Conservation (phyloP, 495 filamentous ascomycete species). For the Xeromyces bisporus region DNA sequence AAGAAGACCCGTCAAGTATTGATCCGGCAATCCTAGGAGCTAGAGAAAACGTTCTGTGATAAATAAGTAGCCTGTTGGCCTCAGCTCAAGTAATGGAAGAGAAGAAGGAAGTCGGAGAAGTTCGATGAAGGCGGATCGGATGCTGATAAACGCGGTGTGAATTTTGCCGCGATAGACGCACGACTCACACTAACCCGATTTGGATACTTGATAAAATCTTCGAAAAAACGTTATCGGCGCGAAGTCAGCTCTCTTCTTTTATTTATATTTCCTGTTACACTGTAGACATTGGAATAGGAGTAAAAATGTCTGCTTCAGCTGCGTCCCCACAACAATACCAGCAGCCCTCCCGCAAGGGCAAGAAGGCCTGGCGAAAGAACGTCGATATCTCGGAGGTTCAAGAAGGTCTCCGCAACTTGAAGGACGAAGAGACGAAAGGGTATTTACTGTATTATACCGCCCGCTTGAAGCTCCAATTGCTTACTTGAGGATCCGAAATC, state of each 20-base stretch:
- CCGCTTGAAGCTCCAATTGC: neutral
- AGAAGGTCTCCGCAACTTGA: conserved; percentile 63
- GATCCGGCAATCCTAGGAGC: too few species aligned
- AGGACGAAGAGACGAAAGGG: conserved; percentile 82
- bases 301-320: conserved; percentile 22
- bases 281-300: too few species aligned
- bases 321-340: conserved; percentile 43
- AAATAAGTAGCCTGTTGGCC: too few species aligned
- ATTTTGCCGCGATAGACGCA: conserved; percentile 10
- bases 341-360: conserved; percentile 89
- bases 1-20: too few species aligned
- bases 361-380: conserved; percentile 97
- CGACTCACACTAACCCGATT: conserved; percentile 11
- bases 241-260: too few species aligned
- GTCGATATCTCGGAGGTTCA: conserved; percentile 78
- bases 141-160: conserved; percentile 7
- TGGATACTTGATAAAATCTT: conserved; percentile 11
- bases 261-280: too few species aligned
- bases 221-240: conserved; percentile 7
- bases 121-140: too few species aligned
- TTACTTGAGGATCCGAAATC: conserved; percentile 3
- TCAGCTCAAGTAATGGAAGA: too few species aligned
- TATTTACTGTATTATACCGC: conserved; percentile 15
- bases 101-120: too few species aligned
- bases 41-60: too few species aligned